Evolutionary conservation across 352 stramenopile genomes (phyloP), one percentile per base, ranked within the genome.

Genomic region (Phytophthora multivora): DNA sequence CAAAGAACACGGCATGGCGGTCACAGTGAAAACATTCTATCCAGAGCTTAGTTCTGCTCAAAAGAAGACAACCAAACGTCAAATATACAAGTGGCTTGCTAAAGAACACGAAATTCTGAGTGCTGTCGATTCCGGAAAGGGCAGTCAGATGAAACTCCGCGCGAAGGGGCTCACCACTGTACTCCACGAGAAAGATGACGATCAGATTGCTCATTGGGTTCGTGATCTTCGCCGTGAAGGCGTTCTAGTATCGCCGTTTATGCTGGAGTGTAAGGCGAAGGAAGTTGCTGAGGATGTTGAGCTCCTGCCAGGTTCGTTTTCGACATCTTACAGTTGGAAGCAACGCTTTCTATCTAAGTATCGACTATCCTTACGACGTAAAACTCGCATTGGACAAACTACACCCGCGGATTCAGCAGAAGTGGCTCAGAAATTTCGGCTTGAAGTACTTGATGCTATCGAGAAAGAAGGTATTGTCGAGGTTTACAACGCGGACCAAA

Each of bases 401-500:
- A 42, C 43, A 8, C 43, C 43, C 11, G 21, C 35, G 3, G 43
- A 54, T 36, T 42, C 30, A 4, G 54, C n/a, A 0, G 5, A 49
- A 2, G 38, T 57, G 13, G 46, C 46, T 9, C 10, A 53, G 3
- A 3, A 2, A 7, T 52, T 58, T 48, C n/a, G 39, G 1, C 18
- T 46, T 3, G n/a, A 50, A 2, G 56, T 64, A 2, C 46, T 51
- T 2, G 12, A 55, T 13, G 21, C 19, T 2, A 50, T 62, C 0
- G 30, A 40, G 3, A 13, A 57, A 13, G 16, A 54, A n/a, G 16
- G n/a, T 8, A 58, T 61, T 40, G 23, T 43, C 4, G 50, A 55
- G 42, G 45, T 66, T 7, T 59, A 46, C 35, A 75, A 69, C 41
- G 58, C 50, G 0, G 63, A 70, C n/a, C 57, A 73, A 38, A 76